phyloP scores from a whole-genome alignment of 305 asterid species.

The Petunia hybrid region DNA sequence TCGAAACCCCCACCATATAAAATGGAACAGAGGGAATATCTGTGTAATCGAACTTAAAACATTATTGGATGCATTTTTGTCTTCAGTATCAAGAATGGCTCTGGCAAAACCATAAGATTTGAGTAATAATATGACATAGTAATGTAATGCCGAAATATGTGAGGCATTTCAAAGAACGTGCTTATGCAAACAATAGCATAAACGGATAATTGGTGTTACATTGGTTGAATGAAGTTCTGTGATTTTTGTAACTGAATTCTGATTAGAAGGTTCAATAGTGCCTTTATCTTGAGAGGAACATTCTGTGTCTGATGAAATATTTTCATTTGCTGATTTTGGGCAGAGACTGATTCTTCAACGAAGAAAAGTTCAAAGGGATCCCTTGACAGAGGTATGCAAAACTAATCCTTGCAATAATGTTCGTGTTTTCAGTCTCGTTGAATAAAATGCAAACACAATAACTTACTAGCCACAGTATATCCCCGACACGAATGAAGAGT shows the following conservation, averaged over 20 bases:
- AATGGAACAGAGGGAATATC: too few relatives aligned
- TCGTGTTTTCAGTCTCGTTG: too few relatives aligned
- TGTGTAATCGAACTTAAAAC: background rate
- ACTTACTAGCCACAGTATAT: too few relatives aligned
- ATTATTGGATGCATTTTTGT: background rate
- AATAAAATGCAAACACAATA: too few relatives aligned
- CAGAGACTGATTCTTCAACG: conserved; percentile 50
- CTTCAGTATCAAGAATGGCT: background rate
- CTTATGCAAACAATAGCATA: background rate
- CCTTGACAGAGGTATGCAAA: conserved; percentile 58
- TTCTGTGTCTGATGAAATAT: background rate
- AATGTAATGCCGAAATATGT: background rate
- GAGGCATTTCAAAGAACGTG: background rate
- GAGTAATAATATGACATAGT: background rate
- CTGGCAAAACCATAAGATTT: background rate
- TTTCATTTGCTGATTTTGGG: conserved; percentile 33
- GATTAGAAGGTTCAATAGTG: background rate
- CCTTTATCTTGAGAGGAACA: background rate
- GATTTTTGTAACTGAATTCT: background rate
- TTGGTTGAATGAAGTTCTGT: background rate
- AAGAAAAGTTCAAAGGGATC: conserved; percentile 56
- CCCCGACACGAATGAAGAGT: background rate
- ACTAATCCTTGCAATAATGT: background rate
- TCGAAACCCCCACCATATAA: too few relatives aligned
- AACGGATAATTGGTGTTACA: background rate